Evolutionary conservation across 2,329 filamentous ascomycete species (phyloP), one percentile per base, ranked within the genome.

Genomic region (Paecilomyces formosus): DNA sequence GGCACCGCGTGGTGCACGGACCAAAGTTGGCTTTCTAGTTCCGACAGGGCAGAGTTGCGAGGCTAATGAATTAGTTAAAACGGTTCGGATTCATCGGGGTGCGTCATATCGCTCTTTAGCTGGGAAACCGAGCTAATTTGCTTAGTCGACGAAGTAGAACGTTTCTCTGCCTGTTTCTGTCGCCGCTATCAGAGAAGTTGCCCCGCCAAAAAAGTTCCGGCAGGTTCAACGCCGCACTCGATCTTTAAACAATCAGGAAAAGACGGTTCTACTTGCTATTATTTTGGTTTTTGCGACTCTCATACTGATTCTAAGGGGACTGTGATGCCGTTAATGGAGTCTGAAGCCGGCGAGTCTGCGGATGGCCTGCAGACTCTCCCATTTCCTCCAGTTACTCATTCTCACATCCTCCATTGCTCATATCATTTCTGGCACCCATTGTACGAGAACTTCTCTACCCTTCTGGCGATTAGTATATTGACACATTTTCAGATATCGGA

Each of bases 351-450:
- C 7, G 50, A 13, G 15, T 24, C 50, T 24, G 50, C 50, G 11
- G 50, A 26, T 11, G n/a, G 9, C 8, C 50, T 24, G 54, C 64
- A 68, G 55, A 68, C 65, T 12, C 78, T 90, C 18, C 85, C 84
- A 21, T 97, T 99, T 70, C 89, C 92, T 21, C 90, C 91, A 0
- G 84, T 96, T 58, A 91, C 87, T 31, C 89, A 87, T 70, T 85
- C 88, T 53, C 93, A 99, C 69, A 95, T 99, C 61, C 79, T 96
- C 57, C 89, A 97, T 75, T 99, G 93, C 76, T 95, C 94, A 50
- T 97, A 95, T 74, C 89, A 96, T 72, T 85, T 82, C 60, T 99
- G 94, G 94, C 90, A 96, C 68, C 85, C 89, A 54, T 87, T 84
- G 82, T 90, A 77, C 55, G 78, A 68, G 8, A 7, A 6, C 26